Evolutionary conservation across 2,329 filamentous ascomycete species (phyloP), one percentile per base, ranked within the genome.

Genomic region (Aspergillus amoenus): DNA sequence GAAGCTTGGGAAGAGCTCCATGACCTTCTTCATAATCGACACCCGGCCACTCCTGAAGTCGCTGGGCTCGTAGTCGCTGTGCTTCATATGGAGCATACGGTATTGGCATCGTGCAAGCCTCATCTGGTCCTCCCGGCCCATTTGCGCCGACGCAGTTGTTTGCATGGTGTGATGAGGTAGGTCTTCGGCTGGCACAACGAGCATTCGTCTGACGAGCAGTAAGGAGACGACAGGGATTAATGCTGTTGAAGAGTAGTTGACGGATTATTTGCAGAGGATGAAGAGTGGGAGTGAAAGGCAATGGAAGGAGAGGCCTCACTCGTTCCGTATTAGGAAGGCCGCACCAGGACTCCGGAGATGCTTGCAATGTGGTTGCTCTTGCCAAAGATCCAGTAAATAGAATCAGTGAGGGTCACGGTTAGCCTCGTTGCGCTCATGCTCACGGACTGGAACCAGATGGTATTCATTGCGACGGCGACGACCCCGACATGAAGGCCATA

Each of bases 361-460:
- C 34, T 13, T n/a, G 5, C 34, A n/a, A 37, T 7, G 13, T 11
- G 3, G 9, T 3, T 27, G 4, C 9, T 4, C 27, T 9, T 30
- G 3, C 27, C 9, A 30, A 11, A 1, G 9, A 3, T 4, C 12
- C 1, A 15, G 34, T 21, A 17, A 21, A n/a, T 4, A 9, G 15
- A 18, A 12, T 47, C 44, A 32, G 8, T 30, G 13, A 5, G 17
- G 15, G 6, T 30, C 27, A 30, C 27, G 27, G 27, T 30, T 9
- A 4, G 8, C 27, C 3, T 24, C n/a, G 5, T n/a, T 17, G 12
- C 15, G 24, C 11, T 56, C 53, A 27, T 44, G 55, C 2, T 62
- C 62, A 18, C 52, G 50, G 30, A 63, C 55, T 8, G 58, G 53
- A 4, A 66, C 52, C 17, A 64, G 43, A 42, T 61, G 57, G 32